A percentile compares a stretch with the other conserved stretches of the same genome.
Evolutionary conservation across 306 rosid species (phyloP).

Genomic region (Delonix regia): DNA sequence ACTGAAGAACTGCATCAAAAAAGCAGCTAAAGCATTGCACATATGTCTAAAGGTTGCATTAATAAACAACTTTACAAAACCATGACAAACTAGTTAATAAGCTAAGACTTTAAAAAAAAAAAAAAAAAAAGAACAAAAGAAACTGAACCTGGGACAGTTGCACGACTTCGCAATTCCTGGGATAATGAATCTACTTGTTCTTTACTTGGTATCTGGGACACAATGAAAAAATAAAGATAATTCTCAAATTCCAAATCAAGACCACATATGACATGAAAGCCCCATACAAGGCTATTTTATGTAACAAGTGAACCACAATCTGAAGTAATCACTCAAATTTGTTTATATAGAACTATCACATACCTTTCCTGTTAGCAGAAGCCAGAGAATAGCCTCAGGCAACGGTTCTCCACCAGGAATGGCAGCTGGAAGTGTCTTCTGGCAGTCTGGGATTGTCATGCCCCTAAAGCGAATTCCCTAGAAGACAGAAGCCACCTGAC

Average conservation of each 20-base stretch:
- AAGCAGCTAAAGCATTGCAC: conserved; percentile 12
- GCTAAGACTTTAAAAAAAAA: conserved; percentile 20
- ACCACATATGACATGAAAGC: conserved; percentile 18
- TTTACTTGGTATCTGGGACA: conserved; percentile 81
- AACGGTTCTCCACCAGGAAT: conserved; percentile 92
- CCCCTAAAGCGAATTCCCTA: conserved; percentile 98
- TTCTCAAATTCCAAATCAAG: conserved; percentile 7
- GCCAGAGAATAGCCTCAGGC: conserved; percentile 96
- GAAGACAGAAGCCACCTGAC: conserved; percentile 31
- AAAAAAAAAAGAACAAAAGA: neutral
- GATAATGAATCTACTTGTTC: conserved; percentile 88
- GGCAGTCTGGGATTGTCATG: conserved; percentile 91
- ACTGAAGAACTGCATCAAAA: neutral
- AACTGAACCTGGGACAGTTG: conserved; percentile 79
- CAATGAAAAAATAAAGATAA: conserved; percentile 25
- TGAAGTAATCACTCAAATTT: conserved; percentile 22
- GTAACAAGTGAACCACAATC: conserved; percentile 12
- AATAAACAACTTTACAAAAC: neutral
- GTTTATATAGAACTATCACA: conserved; percentile 27
- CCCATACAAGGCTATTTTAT: conserved; percentile 18
- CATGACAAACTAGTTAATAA: conserved; percentile 16
- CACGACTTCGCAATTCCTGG: conserved; percentile 80
- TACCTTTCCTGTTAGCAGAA: conserved; percentile 94
- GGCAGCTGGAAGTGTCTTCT: conserved; percentile 83
- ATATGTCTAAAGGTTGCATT: neutral